These are phyloP conservation scores for Ogataea neopini DNA, from an alignment of 805 yeast species.

Conservation along the genomic window DNA sequence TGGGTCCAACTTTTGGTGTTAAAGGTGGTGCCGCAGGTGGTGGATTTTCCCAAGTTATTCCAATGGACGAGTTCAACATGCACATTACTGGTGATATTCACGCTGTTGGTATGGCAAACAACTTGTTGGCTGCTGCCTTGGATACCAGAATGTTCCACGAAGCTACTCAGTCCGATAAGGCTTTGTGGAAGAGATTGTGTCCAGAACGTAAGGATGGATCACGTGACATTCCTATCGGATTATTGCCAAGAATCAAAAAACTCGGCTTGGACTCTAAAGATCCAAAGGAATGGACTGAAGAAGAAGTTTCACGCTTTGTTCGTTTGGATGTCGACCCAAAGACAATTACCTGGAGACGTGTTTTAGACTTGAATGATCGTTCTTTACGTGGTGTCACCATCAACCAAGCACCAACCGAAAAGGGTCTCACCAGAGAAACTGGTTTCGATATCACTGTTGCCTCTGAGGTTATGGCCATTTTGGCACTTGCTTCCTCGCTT, in stretches of 20 bases:
- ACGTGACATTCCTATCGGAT: constrained; percentile 75
- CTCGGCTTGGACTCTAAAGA: constrained; percentile 80
- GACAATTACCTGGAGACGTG: constrained; percentile 89
- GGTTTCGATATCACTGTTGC: constrained; percentile 98
- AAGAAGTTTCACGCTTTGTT: constrained; percentile 73
- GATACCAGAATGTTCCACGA: constrained; percentile 98
- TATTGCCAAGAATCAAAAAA: constrained; percentile 72
- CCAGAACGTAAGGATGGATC: constrained; percentile 77
- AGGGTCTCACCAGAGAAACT: constrained; percentile 78
- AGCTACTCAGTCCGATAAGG: constrained; percentile 71
- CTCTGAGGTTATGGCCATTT: constrained; percentile 92
- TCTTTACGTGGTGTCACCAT: constrained; percentile 84
- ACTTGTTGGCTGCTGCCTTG: constrained; percentile 92
- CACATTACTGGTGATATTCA: constrained; percentile 97
- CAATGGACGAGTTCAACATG: constrained; percentile 98
- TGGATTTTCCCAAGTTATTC: constrained; percentile 96
- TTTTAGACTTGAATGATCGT: constrained; percentile 92
- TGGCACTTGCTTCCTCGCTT: constrained; percentile 78
- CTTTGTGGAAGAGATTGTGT: constrained; percentile 81
- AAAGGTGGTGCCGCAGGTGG: constrained; percentile 99
- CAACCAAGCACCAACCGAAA: constrained; percentile 92
- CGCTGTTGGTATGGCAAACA: constrained; percentile 92
- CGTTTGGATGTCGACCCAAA: constrained; percentile 87
- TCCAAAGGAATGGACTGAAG: constrained; percentile 77
- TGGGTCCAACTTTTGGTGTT: constrained; percentile 99